phyloP scores from a whole-genome alignment of 192 early-diverging fungal species.

The Rhizoclosmatium sp. region DNA sequence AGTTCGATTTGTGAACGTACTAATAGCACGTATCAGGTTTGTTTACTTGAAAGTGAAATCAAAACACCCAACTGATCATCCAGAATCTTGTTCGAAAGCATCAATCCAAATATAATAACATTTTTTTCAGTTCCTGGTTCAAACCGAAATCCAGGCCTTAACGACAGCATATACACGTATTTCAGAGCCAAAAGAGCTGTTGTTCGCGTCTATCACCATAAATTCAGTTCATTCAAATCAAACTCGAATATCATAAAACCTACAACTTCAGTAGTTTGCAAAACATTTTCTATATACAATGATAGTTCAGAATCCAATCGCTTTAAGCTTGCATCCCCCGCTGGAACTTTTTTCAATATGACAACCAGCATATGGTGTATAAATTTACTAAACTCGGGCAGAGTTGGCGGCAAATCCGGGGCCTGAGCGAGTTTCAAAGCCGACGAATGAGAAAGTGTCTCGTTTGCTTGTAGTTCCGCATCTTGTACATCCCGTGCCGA shows the following conservation, averaged over 20 bases:
- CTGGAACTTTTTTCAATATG: constrained; percentile 5
- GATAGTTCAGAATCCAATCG: neutral
- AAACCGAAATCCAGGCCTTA: constrained; percentile 5
- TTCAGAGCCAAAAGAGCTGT: constrained; percentile 28
- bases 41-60: neutral
- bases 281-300: constrained; percentile 28
- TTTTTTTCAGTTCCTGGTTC: constrained; percentile 31
- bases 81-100: constrained; percentile 38
- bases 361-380: neutral
- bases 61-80: constrained; percentile 27
- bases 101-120: constrained; percentile 32
- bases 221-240: neutral
- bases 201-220: constrained; percentile 20
- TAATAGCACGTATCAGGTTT: neutral
- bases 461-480: neutral
- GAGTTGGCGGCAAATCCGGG: constrained; percentile 11
- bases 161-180: constrained; percentile 27
- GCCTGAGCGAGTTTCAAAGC: constrained; percentile 10
- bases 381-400: constrained; percentile 19
- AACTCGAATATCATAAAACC: neutral
- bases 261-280: constrained; percentile 35
- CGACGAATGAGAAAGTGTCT: neutral
- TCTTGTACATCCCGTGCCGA: no score
- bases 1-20: constrained; percentile 35
- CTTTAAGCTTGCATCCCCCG: neutral